phyloP scores from a whole-genome alignment of 2,329 filamentous ascomycete species.

The Cercospora janseana region DNA sequence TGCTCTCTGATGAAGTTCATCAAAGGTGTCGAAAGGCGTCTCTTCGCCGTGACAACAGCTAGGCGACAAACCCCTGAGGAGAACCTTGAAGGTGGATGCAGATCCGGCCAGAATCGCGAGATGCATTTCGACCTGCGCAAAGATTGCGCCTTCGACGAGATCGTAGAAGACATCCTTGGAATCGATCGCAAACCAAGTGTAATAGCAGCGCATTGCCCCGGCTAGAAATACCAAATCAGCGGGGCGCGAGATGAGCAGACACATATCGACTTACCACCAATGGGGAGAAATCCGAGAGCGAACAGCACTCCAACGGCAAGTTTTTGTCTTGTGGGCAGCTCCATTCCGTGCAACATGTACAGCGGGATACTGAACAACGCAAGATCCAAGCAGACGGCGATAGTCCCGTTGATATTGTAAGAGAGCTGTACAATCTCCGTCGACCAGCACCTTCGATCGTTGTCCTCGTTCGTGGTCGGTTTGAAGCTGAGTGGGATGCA shows the following conservation, averaged over 20 bases:
- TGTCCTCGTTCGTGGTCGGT: background rate
- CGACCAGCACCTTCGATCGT: conserved; percentile 13
- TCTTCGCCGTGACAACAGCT: conserved; percentile 10
- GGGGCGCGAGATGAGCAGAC: background rate
- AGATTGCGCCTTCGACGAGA: conserved; percentile 12
- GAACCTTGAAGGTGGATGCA: conserved; percentile 20
- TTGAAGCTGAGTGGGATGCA: conserved; percentile 12
- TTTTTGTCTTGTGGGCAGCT: conserved; percentile 16
- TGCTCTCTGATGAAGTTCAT: background rate
- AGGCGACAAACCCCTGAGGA: conserved; percentile 17
- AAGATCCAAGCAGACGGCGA: conserved; percentile 9
- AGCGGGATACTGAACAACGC: conserved; percentile 19
- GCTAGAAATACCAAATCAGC: conserved; percentile 8
- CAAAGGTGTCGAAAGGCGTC: conserved; percentile 3
- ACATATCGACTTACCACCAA: conserved; percentile 12
- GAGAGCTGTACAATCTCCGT: conserved; percentile 13
- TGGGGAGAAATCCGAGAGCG: conserved; percentile 18
- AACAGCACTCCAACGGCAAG: conserved; percentile 17
- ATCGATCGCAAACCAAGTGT: conserved; percentile 17
- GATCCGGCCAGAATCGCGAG: conserved; percentile 22
- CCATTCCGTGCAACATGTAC: conserved; percentile 17
- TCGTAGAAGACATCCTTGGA: conserved; percentile 16
- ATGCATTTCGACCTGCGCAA: conserved; percentile 21
- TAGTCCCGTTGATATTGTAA: conserved; percentile 17
- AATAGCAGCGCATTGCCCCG: conserved; percentile 21